Conservation (phyloP, 805 yeast genomes). For the Suhomyces sp. region DNA sequence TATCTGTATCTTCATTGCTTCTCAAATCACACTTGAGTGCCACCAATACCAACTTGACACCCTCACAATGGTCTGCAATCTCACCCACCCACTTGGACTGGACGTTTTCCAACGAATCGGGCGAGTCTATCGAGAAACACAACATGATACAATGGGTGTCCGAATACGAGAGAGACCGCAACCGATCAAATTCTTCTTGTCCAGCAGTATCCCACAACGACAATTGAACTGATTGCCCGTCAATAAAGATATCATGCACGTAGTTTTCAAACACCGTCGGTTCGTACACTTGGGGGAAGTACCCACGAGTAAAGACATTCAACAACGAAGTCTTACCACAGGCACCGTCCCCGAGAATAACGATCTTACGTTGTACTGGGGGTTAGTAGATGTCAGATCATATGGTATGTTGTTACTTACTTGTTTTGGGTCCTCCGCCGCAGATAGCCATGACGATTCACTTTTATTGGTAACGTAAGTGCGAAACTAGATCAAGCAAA, state of each 20-base stretch:
- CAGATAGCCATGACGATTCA: conserved; percentile 36
- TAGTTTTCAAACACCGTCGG: conserved; percentile 98
- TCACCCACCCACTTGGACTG: conserved; percentile 97
- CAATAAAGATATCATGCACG: conserved; percentile 94
- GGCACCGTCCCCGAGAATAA: conserved; percentile 96
- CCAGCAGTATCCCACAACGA: conserved; percentile 99
- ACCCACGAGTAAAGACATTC: conserved; percentile 95
- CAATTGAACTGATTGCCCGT: conserved; percentile 85
- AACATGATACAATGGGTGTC: conserved; percentile 97
- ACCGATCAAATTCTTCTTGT: conserved; percentile 94
- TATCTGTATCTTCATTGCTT: conserved; percentile 50
- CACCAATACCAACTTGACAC: conserved; percentile 88
- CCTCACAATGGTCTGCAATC: conserved; percentile 94
- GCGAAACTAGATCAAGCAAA: neutral
- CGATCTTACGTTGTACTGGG: conserved; percentile 82
- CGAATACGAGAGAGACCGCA: conserved; percentile 86
- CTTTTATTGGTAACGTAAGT: neutral
- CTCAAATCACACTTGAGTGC: conserved; percentile 94
- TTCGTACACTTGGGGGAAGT: conserved; percentile 96
- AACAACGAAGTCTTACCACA: conserved; percentile 95
- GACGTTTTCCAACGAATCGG: conserved; percentile 92
- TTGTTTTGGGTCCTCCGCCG: conserved; percentile 40
- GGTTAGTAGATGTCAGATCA: conserved; percentile 1
- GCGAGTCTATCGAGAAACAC: conserved; percentile 91
- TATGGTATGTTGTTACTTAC: conserved; percentile 25